These are phyloP conservation scores for Cladosporium colombiae DNA, from an alignment of 2,329 filamentous ascomycete species.

Conservation along the genomic window DNA sequence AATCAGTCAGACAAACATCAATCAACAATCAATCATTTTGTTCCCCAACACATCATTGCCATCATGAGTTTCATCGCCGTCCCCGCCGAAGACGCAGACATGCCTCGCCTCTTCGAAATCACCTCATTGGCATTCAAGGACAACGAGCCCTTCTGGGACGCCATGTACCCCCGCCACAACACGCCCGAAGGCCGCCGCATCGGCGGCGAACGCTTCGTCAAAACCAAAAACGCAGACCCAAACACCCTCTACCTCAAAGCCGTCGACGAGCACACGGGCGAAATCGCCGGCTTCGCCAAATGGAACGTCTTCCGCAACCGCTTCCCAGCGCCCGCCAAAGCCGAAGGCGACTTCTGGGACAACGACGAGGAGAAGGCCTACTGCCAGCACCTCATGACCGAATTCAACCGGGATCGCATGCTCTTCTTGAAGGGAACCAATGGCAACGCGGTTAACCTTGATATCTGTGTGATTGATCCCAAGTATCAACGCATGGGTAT, in stretches of 20 bases:
- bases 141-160: constrained; percentile 34
- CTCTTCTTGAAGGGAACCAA: constrained; percentile 26
- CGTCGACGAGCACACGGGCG: constrained; percentile 29
- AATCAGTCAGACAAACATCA: not conserved
- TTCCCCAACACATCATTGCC: not conserved
- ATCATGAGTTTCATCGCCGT: constrained; percentile 25
- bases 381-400: constrained; percentile 24
- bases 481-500: constrained; percentile 32
- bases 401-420: constrained; percentile 29
- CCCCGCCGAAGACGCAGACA: constrained; percentile 33
- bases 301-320: constrained; percentile 34
- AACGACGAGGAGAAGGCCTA: constrained; percentile 28
- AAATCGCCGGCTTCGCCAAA: constrained; percentile 37
- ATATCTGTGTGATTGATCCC: constrained; percentile 35
- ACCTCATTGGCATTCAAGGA: constrained; percentile 31
- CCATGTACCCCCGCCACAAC: constrained; percentile 32
- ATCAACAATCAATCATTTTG: constrained; percentile 4
- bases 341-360: constrained; percentile 27
- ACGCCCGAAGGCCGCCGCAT: constrained; percentile 28
- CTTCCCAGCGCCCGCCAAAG: constrained; percentile 19
- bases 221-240: constrained; percentile 27
- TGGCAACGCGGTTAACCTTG: constrained; percentile 34
- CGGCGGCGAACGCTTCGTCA: constrained; percentile 30
- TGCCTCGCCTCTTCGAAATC: constrained; percentile 35
- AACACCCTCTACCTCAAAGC: constrained; percentile 34